These are phyloP conservation scores for Citropsis articulata DNA, from an alignment of 345 rosid species.

Conservation along the genomic window DNA sequence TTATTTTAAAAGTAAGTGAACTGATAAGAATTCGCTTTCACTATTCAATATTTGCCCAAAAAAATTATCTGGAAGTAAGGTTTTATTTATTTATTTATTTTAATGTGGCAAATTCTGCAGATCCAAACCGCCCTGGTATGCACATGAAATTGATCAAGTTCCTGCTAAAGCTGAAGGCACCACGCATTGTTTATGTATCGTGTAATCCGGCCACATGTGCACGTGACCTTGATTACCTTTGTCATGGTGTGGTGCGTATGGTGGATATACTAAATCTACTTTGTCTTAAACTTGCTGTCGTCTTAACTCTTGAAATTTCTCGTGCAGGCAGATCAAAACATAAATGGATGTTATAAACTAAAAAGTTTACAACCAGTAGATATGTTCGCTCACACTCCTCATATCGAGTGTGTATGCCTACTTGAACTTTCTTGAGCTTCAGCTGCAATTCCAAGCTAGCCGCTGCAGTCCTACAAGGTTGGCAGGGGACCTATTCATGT, in stretches of 20 bases:
- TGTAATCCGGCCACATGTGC: constrained; percentile 96
- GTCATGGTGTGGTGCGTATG: constrained; percentile 74
- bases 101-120: constrained; percentile 37
- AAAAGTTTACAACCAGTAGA: constrained; percentile 82
- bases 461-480: not conserved
- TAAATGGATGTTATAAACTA: constrained; percentile 67
- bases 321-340: constrained; percentile 60
- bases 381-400: constrained; percentile 98
- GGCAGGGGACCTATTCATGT: not conserved
- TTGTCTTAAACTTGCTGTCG: not conserved
- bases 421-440: constrained; percentile 62
- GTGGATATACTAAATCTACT: not conserved
- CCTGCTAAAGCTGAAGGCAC: constrained; percentile 73
- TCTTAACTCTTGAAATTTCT: constrained; percentile 19
- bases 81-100: too few relatives aligned
- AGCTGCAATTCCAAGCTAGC: not conserved
- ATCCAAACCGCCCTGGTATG: constrained; percentile 97
- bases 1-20: not conserved
- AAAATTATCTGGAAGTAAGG: not conserved
- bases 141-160: constrained; percentile 91
- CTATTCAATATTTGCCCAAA: not conserved
- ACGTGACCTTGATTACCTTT: constrained; percentile 92
- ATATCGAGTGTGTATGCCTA: constrained; percentile 81
- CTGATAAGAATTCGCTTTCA: not conserved
- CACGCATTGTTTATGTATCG: constrained; percentile 75